Evolutionary conservation across 1,139 yeast species (phyloP), one percentile per base, ranked within the genome.

Genomic region (Taphrina populina): DNA sequence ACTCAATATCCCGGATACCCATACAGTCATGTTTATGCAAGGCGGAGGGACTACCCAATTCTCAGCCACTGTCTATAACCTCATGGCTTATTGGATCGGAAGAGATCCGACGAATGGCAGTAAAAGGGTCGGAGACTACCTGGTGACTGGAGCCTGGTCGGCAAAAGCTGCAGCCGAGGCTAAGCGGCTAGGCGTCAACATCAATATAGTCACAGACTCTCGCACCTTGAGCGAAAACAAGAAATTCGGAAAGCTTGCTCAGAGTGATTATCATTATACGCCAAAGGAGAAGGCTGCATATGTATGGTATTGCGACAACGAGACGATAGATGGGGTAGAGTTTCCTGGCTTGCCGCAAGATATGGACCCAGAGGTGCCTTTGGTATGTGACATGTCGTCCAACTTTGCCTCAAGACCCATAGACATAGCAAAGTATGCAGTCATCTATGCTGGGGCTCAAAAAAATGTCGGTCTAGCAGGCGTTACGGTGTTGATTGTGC

Each of bases 21-120:
- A 92, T 69, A 97, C 88, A 67, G 92, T 90, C 1, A 83, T 92
- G 67, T 92, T 90, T 72, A 73, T 90, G 72, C 98, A 92, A 73
- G 97, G 98, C 61, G 98, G 98, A 60, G 98, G 97, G 60, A 90
- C 97, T 52, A 84, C 88, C 36, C 97, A 96, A 4, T 92, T 92
- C 66, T 85, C 97, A 4, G 80, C 95, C 6, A 77, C 88, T 58
- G 90, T 87, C 13, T 81, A 92, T 65, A 92, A 92, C 69, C 70
- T 92, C 72, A 70, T 84, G 61, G 95, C 96, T 29, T 76, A 84
- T 39, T 87, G 86, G 46, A 77, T 76, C 63, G 82, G 76, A 66
- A 77, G 83, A 23, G 88, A 88, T 32, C 43, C 47, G 20, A 30
- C 43, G 15, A 32, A 47, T 24, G 69, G 69, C 36, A 80, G 79